Evolutionary conservation across 306 rosid genomes (phyloP).

Genomic region (Styphnolobium japonicum): DNA sequence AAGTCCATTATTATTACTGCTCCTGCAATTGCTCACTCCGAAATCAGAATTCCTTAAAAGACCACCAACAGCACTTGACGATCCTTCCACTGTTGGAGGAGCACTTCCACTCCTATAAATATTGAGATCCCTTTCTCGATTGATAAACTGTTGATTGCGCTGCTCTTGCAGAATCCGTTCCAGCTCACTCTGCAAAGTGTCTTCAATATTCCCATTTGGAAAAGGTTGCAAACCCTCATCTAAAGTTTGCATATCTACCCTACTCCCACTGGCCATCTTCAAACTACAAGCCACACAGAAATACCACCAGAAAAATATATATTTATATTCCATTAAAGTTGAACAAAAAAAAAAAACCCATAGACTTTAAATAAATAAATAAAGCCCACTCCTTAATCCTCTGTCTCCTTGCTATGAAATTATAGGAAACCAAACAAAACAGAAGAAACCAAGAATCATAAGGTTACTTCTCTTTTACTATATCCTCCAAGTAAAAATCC

Average conservation of each 20-base stretch:
- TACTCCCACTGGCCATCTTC: constrained; percentile 70
- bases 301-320: constrained; percentile 9
- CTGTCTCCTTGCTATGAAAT: not conserved
- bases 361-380: not conserved
- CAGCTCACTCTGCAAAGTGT: constrained; percentile 70
- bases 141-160: constrained; percentile 47
- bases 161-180: constrained; percentile 69
- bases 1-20: constrained; percentile 43
- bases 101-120: constrained; percentile 97
- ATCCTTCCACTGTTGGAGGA: constrained; percentile 95
- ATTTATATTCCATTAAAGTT: not conserved
- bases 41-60: constrained; percentile 59
- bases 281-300: constrained; percentile 34
- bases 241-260: constrained; percentile 33
- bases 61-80: constrained; percentile 72
- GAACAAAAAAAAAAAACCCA: constrained; percentile 1
- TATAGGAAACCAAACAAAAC: not conserved
- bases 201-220: constrained; percentile 54
- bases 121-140: constrained; percentile 67
- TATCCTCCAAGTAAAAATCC: constrained; percentile 25
- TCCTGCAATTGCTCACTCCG: constrained; percentile 35
- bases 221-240: constrained; percentile 37
- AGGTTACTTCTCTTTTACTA: not conserved
- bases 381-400: constrained; percentile 11
- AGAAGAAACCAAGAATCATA: constrained; percentile 9